phyloP scores from a whole-genome alignment of 2,329 filamentous ascomycete genomes.

The Cordyceps farinosa region DNA sequence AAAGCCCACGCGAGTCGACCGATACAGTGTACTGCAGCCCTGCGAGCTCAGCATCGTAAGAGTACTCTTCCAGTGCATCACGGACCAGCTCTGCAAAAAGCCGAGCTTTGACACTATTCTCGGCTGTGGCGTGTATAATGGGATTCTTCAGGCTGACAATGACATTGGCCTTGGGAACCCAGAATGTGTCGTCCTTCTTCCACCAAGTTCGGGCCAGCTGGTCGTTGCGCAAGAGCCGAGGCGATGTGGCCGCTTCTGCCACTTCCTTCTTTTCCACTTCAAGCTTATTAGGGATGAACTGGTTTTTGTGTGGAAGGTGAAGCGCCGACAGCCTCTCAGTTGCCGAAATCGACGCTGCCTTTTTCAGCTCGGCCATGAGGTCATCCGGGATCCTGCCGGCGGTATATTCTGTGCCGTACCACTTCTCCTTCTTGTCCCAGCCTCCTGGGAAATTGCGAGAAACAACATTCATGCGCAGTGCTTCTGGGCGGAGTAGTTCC shows the following conservation, averaged over 20 bases:
- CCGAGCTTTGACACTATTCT: constrained; percentile 71
- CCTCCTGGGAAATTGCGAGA: constrained; percentile 79
- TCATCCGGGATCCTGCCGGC: constrained; percentile 74
- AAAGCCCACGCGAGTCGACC: constrained; percentile 68
- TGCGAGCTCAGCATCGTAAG: constrained; percentile 92
- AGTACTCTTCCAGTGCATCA: constrained; percentile 87
- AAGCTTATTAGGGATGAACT: constrained; percentile 90
- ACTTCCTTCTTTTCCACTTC: constrained; percentile 94
- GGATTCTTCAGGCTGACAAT: constrained; percentile 77
- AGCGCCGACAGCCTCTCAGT: constrained; percentile 64
- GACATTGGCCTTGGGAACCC: constrained; percentile 92
- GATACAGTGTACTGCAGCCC: constrained; percentile 80
- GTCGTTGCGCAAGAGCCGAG: constrained; percentile 83
- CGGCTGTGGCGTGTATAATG: constrained; percentile 72
- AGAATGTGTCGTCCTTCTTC: constrained; percentile 98
- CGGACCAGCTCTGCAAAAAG: constrained; percentile 83
- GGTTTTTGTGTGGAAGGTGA: constrained; percentile 87
- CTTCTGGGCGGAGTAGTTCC: constrained; percentile 75
- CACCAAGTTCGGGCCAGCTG: constrained; percentile 80
- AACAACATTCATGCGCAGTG: constrained; percentile 79
- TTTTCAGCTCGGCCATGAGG: constrained; percentile 66
- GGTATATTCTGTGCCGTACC: constrained; percentile 96
- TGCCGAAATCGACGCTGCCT: constrained; percentile 56
- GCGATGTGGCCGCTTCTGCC: constrained; percentile 67
- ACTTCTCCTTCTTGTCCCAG: constrained; percentile 88